Evolutionary conservation across 306 rosid species (phyloP).

Genomic region (Fragaria iinumae): DNA sequence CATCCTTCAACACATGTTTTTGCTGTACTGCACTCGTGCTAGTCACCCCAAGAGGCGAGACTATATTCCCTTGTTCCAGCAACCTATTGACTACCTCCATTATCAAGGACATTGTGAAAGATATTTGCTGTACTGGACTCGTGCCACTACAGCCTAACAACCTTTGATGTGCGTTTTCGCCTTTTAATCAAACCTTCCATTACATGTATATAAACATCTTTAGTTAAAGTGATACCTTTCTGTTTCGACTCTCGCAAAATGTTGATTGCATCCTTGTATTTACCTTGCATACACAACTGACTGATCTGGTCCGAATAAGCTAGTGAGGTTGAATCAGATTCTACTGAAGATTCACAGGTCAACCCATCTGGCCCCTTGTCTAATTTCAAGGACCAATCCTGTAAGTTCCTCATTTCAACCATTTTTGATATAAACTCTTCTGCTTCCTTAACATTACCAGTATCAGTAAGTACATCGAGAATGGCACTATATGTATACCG

Average conservation of each 20-base stretch:
- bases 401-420: slow-evolving; percentile 42
- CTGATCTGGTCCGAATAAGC: slow-evolving; percentile 59
- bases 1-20: slow-evolving; percentile 86
- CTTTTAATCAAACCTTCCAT: slow-evolving; percentile 78
- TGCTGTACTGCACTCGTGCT: slow-evolving; percentile 31
- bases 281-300: slow-evolving; percentile 59
- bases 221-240: slow-evolving; percentile 51
- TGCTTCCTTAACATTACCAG: slow-evolving; percentile 65
- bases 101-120: slow-evolving; percentile 7
- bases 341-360: slow-evolving; percentile 33
- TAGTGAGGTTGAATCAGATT: slow-evolving; percentile 38
- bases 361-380: slow-evolving; percentile 30
- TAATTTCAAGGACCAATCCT: slow-evolving; percentile 19
- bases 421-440: slow-evolving; percentile 50
- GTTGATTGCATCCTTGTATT: slow-evolving; percentile 76
- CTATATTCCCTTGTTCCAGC: not conserved
- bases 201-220: slow-evolving; percentile 53
- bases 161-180: slow-evolving; percentile 61
- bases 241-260: slow-evolving; percentile 53
- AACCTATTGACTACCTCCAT: not conserved
- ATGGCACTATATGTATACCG: slow-evolving; percentile 60
- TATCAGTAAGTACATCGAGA: slow-evolving; percentile 44
- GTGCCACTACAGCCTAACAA: slow-evolving; percentile 18
- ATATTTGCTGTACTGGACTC: not conserved
- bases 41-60: not conserved